A percentile compares a stretch with the other conserved stretches of the same genome.
These are phyloP conservation scores for Fraxinus ornus DNA, from an alignment of 305 asterid species.

Conservation along the genomic window DNA sequence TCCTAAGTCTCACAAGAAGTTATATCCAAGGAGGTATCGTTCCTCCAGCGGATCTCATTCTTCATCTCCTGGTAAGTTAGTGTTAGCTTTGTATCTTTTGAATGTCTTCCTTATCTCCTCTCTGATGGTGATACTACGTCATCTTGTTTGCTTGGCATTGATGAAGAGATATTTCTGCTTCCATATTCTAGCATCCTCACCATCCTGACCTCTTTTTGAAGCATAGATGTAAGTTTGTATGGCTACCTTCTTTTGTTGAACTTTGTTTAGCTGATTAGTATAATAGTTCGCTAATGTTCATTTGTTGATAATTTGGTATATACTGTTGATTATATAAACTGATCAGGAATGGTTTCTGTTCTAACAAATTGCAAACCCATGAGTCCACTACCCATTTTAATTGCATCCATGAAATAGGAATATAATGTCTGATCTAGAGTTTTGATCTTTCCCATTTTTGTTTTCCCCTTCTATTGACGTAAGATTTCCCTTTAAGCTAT, in stretches of 20 bases:
- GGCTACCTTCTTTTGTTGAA: neutral
- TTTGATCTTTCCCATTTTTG: neutral
- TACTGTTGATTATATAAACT: neutral
- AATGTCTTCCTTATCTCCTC: neutral
- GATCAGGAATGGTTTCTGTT: neutral
- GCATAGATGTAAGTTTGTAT: neutral
- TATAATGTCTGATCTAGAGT: neutral
- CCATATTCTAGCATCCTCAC: neutral
- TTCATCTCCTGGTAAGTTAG: constrained; percentile 50
- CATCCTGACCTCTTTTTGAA: neutral
- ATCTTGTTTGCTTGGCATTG: neutral
- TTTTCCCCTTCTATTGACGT: neutral
- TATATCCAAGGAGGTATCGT: constrained; percentile 55
- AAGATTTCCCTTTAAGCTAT: neutral
- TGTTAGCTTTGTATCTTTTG: constrained; percentile 5
- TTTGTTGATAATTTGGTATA: neutral
- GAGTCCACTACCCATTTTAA: neutral
- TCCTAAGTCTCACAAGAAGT: constrained; percentile 75
- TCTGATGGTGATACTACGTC: neutral
- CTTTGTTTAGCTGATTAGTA: neutral
- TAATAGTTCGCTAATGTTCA: neutral
- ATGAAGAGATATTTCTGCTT: neutral
- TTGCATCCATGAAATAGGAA: neutral
- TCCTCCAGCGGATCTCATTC: constrained; percentile 52
- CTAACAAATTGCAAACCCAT: neutral